Conservation (phyloP, 305 asterid genomes). For the Fraxinus latifolia region DNA sequence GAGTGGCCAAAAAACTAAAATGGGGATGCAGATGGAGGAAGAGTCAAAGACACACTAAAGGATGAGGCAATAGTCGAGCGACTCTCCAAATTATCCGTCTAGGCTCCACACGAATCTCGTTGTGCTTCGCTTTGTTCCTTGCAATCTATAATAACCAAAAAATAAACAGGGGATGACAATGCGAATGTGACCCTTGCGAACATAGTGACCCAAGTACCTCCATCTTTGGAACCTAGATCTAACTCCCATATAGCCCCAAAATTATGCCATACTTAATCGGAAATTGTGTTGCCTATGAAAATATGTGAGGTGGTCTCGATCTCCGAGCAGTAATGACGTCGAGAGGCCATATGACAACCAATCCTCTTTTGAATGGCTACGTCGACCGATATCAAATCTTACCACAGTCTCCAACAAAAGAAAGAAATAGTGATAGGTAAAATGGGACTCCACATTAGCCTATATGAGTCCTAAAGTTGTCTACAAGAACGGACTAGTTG, state of each 20-base stretch:
- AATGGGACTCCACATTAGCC: neutral
- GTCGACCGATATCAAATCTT: neutral
- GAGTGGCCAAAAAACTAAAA: neutral
- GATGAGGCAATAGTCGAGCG: neutral
- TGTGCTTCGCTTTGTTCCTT: neutral
- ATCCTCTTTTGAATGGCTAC: neutral
- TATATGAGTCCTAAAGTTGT: neutral
- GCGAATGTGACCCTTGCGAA: neutral
- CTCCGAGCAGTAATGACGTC: neutral
- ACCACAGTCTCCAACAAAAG: neutral
- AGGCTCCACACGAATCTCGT: neutral
- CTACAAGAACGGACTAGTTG: neutral
- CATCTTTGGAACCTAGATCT: neutral
- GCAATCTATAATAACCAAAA: neutral
- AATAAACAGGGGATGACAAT: neutral
- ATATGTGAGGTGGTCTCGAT: neutral
- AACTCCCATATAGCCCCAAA: neutral
- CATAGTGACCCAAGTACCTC: neutral
- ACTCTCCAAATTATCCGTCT: neutral
- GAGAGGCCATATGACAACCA: neutral
- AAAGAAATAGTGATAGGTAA: neutral
- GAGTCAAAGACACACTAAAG: neutral
- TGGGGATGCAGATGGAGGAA: neutral
- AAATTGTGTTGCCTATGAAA: neutral
- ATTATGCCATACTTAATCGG: neutral